These are phyloP conservation scores for Tetrapisispora pingtungensis DNA, from an alignment of 805 yeast genomes.

Conservation along the genomic window DNA sequence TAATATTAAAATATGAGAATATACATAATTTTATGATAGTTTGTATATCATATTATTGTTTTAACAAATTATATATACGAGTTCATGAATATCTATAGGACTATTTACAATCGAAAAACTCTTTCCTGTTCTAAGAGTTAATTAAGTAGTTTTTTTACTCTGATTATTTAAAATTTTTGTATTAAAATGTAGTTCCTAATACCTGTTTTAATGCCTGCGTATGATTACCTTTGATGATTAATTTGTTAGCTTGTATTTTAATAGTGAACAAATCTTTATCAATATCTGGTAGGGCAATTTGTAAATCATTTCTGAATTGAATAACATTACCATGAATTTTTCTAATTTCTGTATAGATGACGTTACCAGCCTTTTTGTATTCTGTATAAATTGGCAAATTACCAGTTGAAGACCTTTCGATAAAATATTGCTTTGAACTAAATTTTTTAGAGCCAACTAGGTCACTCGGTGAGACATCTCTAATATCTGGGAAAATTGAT, in stretches of 20 bases:
- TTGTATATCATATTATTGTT: too few species aligned
- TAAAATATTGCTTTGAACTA: conserved; percentile 17
- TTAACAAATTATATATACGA: background rate
- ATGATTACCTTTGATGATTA: conserved; percentile 44
- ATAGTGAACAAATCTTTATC: conserved; percentile 39
- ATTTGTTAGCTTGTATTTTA: conserved; percentile 40
- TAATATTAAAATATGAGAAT: too few species aligned
- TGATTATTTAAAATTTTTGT: too few species aligned
- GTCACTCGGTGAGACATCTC: background rate
- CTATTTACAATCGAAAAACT: background rate
- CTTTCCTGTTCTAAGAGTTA: too few species aligned
- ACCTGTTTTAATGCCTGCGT: conserved; percentile 28
- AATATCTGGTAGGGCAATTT: conserved; percentile 39
- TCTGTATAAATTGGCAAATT: conserved; percentile 78
- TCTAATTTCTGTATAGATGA: conserved; percentile 62
- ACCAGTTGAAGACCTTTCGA: conserved; percentile 46
- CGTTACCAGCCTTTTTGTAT: conserved; percentile 45
- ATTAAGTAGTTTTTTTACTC: too few species aligned
- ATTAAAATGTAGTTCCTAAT: conserved; percentile 7
- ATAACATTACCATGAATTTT: conserved; percentile 58
- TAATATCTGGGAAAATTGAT: conserved; percentile 1
- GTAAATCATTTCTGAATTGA: conserved; percentile 58
- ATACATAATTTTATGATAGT: too few species aligned
- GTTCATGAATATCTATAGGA: background rate
- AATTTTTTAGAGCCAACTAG: background rate